phyloP scores from a whole-genome alignment of 371 early-diverging fungal genomes.

The Globomyces sp. region DNA sequence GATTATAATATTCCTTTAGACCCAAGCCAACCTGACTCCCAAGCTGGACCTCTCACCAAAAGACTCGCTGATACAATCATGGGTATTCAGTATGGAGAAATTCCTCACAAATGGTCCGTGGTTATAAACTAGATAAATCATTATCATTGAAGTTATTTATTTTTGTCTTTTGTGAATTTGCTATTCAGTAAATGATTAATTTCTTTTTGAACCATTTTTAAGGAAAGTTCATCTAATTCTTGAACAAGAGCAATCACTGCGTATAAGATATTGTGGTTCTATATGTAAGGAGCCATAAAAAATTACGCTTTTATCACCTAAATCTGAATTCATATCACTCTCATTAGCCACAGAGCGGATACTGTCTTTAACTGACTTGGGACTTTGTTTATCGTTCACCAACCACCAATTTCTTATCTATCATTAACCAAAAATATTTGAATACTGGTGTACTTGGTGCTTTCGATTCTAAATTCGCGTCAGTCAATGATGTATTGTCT shows the following conservation, averaged over 20 bases:
- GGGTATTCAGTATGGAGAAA: constrained; percentile 93
- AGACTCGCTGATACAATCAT: constrained; percentile 83
- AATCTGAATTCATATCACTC: not conserved
- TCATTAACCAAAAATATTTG: too few species aligned
- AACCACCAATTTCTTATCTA: too few species aligned
- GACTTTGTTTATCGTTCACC: too few species aligned
- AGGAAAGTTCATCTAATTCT: constrained; percentile 10
- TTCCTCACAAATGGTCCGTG: constrained; percentile 55
- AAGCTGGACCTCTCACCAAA: constrained; percentile 90
- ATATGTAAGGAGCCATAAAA: not conserved
- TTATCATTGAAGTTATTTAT: not conserved
- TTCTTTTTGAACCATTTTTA: constrained; percentile 3
- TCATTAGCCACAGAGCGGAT: too few species aligned
- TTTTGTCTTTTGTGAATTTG: not conserved
- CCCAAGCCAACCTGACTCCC: constrained; percentile 69
- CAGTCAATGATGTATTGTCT: too few species aligned
- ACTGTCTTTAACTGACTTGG: too few species aligned
- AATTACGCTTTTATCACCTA: not conserved
- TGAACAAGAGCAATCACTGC: constrained; percentile 2
- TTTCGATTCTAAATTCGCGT: too few species aligned
- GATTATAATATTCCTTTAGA: constrained; percentile 85
- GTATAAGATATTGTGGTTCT: constrained; percentile 3
- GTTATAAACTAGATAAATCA: constrained; percentile 27
- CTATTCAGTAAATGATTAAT: not conserved
- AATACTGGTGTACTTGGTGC: too few species aligned